These are phyloP conservation scores for Trichoderma koningii DNA, from an alignment of 2,329 filamentous ascomycete genomes.

Conservation along the genomic window DNA sequence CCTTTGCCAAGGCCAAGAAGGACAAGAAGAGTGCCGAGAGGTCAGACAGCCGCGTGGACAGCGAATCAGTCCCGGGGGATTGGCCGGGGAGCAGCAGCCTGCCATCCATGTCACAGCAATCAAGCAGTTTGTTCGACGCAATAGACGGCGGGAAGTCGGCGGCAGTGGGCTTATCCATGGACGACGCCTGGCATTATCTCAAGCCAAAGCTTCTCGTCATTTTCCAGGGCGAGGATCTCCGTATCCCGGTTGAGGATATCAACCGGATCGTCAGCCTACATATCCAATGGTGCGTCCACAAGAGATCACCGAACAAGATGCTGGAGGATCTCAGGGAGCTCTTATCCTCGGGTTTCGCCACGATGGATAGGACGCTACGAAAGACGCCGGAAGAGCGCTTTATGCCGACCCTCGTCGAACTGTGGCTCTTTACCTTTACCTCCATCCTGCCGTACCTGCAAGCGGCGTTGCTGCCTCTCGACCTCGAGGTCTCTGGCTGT, in stretches of 20 bases:
- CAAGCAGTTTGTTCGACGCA: conserved; percentile 52
- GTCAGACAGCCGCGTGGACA: conserved; percentile 54
- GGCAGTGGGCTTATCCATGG: conserved; percentile 70
- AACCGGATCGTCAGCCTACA: conserved; percentile 79
- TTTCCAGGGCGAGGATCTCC: conserved; percentile 78
- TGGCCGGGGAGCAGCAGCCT: conserved; percentile 59
- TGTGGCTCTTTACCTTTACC: conserved; percentile 93
- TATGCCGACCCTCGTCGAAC: conserved; percentile 86
- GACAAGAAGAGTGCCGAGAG: conserved; percentile 81
- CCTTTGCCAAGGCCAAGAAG: conserved; percentile 81
- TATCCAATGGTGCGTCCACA: conserved; percentile 75
- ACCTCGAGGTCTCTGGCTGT: conserved; percentile 86
- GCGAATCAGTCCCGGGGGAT: conserved; percentile 50
- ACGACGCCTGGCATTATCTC: conserved; percentile 81
- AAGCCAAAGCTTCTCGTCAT: conserved; percentile 75
- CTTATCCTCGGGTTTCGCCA: conserved; percentile 77
- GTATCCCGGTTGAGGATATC: conserved; percentile 80
- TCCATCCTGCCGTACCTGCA: conserved; percentile 91
- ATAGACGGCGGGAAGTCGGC: conserved; percentile 56
- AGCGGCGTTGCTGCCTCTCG: conserved; percentile 88
- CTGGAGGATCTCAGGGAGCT: conserved; percentile 77
- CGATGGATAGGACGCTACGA: conserved; percentile 79
- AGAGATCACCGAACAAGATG: conserved; percentile 68
- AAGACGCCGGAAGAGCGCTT: conserved; percentile 80
- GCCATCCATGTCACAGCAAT: conserved; percentile 47